A percentile compares a stretch with the other conserved stretches of the same genome.
phyloP scores from a whole-genome alignment of 495 filamentous ascomycete genomes.

The Penicillium turbatum region DNA sequence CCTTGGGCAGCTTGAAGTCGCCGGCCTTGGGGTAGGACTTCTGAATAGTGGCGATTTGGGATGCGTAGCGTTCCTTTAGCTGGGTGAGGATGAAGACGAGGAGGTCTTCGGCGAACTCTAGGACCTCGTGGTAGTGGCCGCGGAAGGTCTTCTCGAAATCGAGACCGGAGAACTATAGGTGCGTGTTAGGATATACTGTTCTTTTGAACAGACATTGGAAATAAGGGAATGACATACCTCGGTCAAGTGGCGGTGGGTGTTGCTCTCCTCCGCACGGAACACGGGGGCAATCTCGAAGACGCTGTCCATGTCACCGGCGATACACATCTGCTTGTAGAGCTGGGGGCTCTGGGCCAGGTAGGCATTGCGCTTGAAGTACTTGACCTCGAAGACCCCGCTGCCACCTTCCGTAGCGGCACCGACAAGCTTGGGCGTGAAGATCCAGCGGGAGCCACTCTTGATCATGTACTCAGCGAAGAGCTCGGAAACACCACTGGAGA shows the following conservation, averaged over 20 bases:
- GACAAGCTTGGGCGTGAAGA: slow-evolving; percentile 85
- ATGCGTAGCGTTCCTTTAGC: slow-evolving; percentile 61
- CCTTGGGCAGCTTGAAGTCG: slow-evolving; percentile 53
- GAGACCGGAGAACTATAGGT: slow-evolving; percentile 73
- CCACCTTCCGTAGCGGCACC: slow-evolving; percentile 91
- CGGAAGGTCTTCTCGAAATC: slow-evolving; percentile 97
- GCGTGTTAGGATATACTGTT: slow-evolving; percentile 29
- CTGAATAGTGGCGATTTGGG: slow-evolving; percentile 64
- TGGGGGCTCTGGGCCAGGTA: slow-evolving; percentile 93
- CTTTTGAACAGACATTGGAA: slow-evolving; percentile 42
- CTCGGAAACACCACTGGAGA: slow-evolving; percentile 76
- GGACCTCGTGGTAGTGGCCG: slow-evolving; percentile 82
- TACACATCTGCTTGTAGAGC: slow-evolving; percentile 94
- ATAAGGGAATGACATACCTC: slow-evolving; percentile 48
- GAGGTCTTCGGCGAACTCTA: slow-evolving; percentile 73
- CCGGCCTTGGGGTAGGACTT: slow-evolving; percentile 55
- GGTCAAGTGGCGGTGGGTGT: slow-evolving; percentile 91
- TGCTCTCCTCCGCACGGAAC: slow-evolving; percentile 95
- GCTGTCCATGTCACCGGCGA: slow-evolving; percentile 83
- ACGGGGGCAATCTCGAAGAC: slow-evolving; percentile 90
- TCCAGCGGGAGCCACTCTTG: slow-evolving; percentile 73
- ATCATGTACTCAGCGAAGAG: slow-evolving; percentile 78
- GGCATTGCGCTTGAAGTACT: slow-evolving; percentile 83
- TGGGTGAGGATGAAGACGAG: slow-evolving; percentile 85
- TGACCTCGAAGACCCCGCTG: slow-evolving; percentile 84